Base-by-base conservation (phyloP, 805 yeast genomes). In the Starmera pachycereana region DNA sequence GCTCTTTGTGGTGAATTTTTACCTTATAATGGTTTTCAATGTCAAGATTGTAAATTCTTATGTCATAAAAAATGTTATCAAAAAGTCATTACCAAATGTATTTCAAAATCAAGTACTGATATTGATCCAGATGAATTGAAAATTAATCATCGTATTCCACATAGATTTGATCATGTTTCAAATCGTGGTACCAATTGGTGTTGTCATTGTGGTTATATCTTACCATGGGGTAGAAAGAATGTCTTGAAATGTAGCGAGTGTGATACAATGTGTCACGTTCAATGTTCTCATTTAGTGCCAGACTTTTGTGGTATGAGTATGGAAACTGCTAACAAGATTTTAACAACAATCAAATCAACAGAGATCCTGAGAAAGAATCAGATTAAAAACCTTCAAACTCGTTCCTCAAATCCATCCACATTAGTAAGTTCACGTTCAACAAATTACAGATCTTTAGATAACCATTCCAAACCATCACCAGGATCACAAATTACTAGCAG, bases 171-270 rank as follows among this genome's bases (percentile, higher is more conserved):
- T 49, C 89, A 90, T n/a, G 76, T 78, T 25, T 74, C 92, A 13
- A 92, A 92, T 56, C 80, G 88, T 62, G 94, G 96, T 52, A 94
- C 99, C 3, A 89, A 90, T 57, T 92, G 99, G 99, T 92, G 99
- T 65, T 92, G 97, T 52, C 99, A 92, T 59, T 92, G 99, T 72
- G 99, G 99, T 45, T 87, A 87, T 57, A 79, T 92, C 39, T 69
- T 92, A 46, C 97, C 98, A 13, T 81, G 96, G 82, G 96, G 97
- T 39, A 77, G 81, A 54, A 88, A 87, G 60, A 88, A 85, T 51
- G 94, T 89, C 10, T 73, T 96, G 38, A 92, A 87, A 59, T 90
- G 98, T 70, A 67, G 82, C 5, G 92, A 84, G 49, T 92, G 98
- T 76, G 95, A 95, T 28, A 77, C 88, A 16, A 86, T 90, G 81